Evolutionary conservation across 2,329 filamentous ascomycete species (phyloP).

Genomic region (Pseudofabraea citricarpa): DNA sequence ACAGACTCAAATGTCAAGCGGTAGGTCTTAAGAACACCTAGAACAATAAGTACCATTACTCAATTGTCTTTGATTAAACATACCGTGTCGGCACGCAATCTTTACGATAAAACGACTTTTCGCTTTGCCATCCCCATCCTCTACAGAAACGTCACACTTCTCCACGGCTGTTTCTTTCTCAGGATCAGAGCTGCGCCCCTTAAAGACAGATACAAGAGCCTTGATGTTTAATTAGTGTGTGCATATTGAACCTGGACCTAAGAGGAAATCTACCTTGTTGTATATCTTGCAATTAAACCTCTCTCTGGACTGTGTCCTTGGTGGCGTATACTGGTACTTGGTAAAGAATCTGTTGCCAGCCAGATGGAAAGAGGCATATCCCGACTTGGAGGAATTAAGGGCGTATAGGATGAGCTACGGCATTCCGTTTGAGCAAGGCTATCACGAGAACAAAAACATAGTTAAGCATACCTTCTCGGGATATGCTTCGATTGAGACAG

Average conservation of each 20-base stretch:
- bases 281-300: conserved; percentile 73
- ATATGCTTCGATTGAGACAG: conserved; percentile 61
- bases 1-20: conserved; percentile 69
- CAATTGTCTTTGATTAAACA: not conserved
- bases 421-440: conserved; percentile 1
- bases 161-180: conserved; percentile 69
- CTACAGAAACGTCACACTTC: conserved; percentile 67
- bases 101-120: conserved; percentile 72
- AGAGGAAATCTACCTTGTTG: conserved; percentile 49
- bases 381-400: conserved; percentile 75
- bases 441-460: not conserved
- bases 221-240: conserved; percentile 23
- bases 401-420: conserved; percentile 66
- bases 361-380: conserved; percentile 69
- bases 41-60: conserved; percentile 4
- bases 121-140: conserved; percentile 61
- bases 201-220: conserved; percentile 70
- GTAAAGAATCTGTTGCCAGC: conserved; percentile 66
- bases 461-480: conserved; percentile 19
- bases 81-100: conserved; percentile 69
- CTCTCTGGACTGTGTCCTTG: conserved; percentile 15
- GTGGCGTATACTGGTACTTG: conserved; percentile 61
- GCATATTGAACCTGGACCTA: conserved; percentile 1
- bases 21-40: conserved; percentile 72
- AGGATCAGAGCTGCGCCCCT: conserved; percentile 58